phyloP scores from a whole-genome alignment of 495 filamentous ascomycete genomes.

The Oidiodendron maius region DNA sequence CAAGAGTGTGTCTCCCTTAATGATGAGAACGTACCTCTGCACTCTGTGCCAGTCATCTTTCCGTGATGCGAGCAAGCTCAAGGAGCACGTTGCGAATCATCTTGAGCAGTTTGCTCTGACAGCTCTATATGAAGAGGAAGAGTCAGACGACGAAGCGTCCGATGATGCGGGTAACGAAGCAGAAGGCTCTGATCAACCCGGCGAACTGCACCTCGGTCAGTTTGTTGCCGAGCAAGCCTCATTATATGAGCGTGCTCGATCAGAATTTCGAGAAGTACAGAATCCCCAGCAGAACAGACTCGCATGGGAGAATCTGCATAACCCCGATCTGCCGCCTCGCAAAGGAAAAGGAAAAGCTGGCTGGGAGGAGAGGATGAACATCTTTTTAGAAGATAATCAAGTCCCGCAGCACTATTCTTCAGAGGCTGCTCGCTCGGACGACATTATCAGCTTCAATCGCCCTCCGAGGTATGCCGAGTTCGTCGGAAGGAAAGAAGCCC shows the following conservation, averaged over 20 bases:
- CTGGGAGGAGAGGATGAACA: background rate
- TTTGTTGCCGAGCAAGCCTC: too few species aligned
- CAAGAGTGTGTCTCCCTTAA: constrained; percentile 8
- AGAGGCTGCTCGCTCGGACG: background rate
- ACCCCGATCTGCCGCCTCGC: background rate
- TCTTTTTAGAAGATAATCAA: background rate
- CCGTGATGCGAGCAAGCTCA: too few species aligned
- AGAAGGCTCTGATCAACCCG: too few species aligned
- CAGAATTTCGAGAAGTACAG: background rate
- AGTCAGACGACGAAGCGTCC: background rate
- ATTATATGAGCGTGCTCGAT: too few species aligned
- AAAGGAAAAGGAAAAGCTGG: background rate
- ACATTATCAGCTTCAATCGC: background rate
- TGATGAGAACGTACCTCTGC: background rate
- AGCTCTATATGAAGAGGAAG: background rate
- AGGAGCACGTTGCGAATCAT: constrained; percentile 16
- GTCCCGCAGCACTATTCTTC: background rate
- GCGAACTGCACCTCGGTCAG: too few species aligned
- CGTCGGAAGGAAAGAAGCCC: background rate
- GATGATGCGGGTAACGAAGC: background rate
- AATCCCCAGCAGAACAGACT: background rate
- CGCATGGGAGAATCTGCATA: background rate
- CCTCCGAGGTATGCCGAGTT: constrained; percentile 3
- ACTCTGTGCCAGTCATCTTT: constrained; percentile 1
- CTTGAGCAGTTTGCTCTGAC: constrained; percentile 19